Percentiles rank a stretch among this genome's conserved stretches.
Conservation (phyloP, 1,139 yeast species). For the Lodderomyces elongisporus region DNA sequence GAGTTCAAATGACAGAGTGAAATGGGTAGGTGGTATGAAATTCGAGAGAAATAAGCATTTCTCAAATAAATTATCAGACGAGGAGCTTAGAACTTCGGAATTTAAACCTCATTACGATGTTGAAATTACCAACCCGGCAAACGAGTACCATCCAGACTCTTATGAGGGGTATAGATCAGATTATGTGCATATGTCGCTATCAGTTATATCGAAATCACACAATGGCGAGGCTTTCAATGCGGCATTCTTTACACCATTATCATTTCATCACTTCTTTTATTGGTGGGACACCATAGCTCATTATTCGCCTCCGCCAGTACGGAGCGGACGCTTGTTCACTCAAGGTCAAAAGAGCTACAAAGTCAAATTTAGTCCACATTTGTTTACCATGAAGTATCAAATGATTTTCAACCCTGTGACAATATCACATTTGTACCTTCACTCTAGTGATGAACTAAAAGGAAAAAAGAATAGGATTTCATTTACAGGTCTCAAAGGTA, state of each 20-base stretch:
- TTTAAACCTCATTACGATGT: conserved; percentile 45
- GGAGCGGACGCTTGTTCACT: conserved; percentile 62
- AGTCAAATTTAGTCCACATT: conserved; percentile 68
- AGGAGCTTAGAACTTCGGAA: conserved; percentile 27
- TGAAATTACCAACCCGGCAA: conserved; percentile 35
- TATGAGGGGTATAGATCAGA: conserved; percentile 75
- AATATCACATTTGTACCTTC: conserved; percentile 66
- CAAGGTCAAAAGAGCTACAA: conserved; percentile 26
- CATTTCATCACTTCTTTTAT: conserved; percentile 59
- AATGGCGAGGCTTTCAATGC: conserved; percentile 53
- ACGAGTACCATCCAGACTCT: conserved; percentile 57
- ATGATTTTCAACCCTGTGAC: conserved; percentile 69
- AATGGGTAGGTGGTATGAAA: conserved; percentile 38
- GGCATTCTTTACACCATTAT: conserved; percentile 69
- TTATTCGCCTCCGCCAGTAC: conserved; percentile 67
- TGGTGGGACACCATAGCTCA: conserved; percentile 86
- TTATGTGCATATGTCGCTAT: conserved; percentile 70
- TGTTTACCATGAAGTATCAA: conserved; percentile 77
- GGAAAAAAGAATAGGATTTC: conserved; percentile 46
- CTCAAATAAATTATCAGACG: conserved; percentile 20
- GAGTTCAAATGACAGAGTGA: conserved; percentile 35
- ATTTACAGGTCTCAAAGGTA: conserved; percentile 77
- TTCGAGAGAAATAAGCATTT: conserved; percentile 35
- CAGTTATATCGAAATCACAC: conserved; percentile 33
- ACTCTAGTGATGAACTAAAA: conserved; percentile 30